Percentiles rank a stretch among this genome's conserved stretches.
Conservation (phyloP, 2,329 filamentous ascomycete species). For the Arthroderma uncinatum region DNA sequence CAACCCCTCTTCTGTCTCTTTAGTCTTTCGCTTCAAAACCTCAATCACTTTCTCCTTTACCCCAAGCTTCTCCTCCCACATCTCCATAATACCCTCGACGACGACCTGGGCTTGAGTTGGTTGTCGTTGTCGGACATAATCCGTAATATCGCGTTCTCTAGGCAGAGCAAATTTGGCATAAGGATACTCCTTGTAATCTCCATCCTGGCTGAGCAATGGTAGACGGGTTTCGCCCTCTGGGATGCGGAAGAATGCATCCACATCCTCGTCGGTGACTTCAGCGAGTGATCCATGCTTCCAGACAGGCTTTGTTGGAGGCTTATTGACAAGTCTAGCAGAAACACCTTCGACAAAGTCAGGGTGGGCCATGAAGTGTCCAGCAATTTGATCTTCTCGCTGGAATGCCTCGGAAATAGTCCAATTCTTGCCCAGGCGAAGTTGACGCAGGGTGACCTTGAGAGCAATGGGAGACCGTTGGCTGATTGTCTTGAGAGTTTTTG, state of each 20-base stretch:
- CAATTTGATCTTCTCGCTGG: conserved; percentile 72
- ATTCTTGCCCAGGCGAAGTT: conserved; percentile 61
- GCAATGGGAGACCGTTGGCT: conserved; percentile 71
- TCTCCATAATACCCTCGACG: conserved; percentile 50
- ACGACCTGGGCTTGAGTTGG: conserved; percentile 48
- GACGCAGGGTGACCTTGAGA: conserved; percentile 70
- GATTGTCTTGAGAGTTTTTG: conserved; percentile 64
- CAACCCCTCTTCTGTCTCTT: conserved; percentile 31
- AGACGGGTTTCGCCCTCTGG: conserved; percentile 40
- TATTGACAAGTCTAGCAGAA: conserved; percentile 63
- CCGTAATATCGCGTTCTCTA: conserved; percentile 47
- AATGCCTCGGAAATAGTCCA: conserved; percentile 85
- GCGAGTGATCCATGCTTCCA: conserved; percentile 68
- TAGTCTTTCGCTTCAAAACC: conserved; percentile 54
- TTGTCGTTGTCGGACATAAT: conserved; percentile 33
- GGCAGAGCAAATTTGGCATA: conserved; percentile 59
- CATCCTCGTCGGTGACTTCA: conserved; percentile 48
- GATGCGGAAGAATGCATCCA: conserved; percentile 59
- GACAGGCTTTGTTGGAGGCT: conserved; percentile 51
- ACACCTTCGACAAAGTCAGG: conserved; percentile 90
- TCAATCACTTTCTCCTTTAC: conserved; percentile 58
- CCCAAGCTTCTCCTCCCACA: conserved; percentile 55
- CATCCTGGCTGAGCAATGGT: conserved; percentile 47
- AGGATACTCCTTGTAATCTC: conserved; percentile 63
- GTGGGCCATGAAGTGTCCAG: conserved; percentile 76